Evolutionary conservation across 208 protist genomes (phyloP).

Genomic region (Trypanosoma scelopori): DNA sequence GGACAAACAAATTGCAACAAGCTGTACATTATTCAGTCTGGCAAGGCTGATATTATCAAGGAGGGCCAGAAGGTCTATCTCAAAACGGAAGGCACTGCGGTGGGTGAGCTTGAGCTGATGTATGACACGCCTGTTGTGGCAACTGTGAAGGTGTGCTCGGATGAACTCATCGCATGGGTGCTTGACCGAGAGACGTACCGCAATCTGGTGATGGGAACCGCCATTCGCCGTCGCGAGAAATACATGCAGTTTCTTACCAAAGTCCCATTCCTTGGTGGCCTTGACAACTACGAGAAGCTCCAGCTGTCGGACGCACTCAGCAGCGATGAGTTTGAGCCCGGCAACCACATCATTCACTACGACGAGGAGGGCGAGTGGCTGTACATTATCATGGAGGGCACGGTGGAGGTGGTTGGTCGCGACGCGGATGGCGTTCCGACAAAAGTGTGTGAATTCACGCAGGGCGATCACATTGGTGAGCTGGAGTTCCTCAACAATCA

Average conservation of each 20-base stretch:
- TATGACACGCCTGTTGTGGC: slow-evolving; percentile 88
- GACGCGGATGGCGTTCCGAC: slow-evolving; percentile 59
- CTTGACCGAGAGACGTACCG: slow-evolving; percentile 91
- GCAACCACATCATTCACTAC: slow-evolving; percentile 89
- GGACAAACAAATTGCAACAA: slow-evolving; percentile 74
- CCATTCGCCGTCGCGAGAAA: slow-evolving; percentile 78
- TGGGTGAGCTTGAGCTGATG: slow-evolving; percentile 90
- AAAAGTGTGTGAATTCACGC: slow-evolving; percentile 83
- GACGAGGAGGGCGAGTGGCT: slow-evolving; percentile 89
- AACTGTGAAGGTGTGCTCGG: slow-evolving; percentile 80
- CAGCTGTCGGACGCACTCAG: slow-evolving; percentile 88
- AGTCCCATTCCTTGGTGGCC: slow-evolving; percentile 73
- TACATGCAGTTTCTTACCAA: slow-evolving; percentile 79
- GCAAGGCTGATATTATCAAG: slow-evolving; percentile 84
- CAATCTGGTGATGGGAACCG: slow-evolving; percentile 88
- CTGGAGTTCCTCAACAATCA: slow-evolving; percentile 92
- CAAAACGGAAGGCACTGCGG: slow-evolving; percentile 83
- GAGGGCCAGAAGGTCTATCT: slow-evolving; percentile 88
- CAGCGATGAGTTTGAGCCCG: slow-evolving; percentile 71
- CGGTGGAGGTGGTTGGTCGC: slow-evolving; percentile 85
- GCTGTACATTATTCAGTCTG: slow-evolving; percentile 87
- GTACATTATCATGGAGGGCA: slow-evolving; percentile 89
- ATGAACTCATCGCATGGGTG: slow-evolving; percentile 77
- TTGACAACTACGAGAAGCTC: slow-evolving; percentile 84
- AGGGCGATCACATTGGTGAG: slow-evolving; percentile 87